Evolutionary conservation across 2,329 filamentous ascomycete genomes (phyloP).

Genomic region (Pseudogymnoascus sp.): DNA sequence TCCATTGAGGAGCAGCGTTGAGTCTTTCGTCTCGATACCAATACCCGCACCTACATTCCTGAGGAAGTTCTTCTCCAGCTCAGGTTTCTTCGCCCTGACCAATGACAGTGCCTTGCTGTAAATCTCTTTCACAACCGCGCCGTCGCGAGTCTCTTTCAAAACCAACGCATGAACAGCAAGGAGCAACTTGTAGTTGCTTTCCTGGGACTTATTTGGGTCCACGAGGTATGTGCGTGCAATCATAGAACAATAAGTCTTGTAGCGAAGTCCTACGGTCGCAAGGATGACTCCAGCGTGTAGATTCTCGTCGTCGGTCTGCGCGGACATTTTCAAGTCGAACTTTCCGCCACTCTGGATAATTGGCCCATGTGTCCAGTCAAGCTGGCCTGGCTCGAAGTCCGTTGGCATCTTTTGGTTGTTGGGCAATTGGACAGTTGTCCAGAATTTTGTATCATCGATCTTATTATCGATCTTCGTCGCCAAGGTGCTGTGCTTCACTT

Average conservation of each 20-base stretch:
- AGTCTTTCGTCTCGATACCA: conserved; percentile 83
- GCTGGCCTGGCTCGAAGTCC: conserved; percentile 78
- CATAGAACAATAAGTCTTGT: conserved; percentile 90
- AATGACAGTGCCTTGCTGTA: conserved; percentile 78
- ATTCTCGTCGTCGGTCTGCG: conserved; percentile 70
- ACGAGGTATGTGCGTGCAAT: conserved; percentile 93
- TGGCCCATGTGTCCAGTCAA: conserved; percentile 90
- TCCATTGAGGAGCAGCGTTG: conserved; percentile 72
- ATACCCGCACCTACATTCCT: conserved; percentile 90
- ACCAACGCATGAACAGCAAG: conserved; percentile 79
- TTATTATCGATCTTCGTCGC: conserved; percentile 85
- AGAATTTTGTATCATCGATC: conserved; percentile 89
- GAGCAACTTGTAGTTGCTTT: conserved; percentile 87
- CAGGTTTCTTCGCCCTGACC: conserved; percentile 84
- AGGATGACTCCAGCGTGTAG: conserved; percentile 91
- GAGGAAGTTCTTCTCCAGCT: conserved; percentile 88
- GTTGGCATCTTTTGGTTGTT: conserved; percentile 69
- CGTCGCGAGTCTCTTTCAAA: conserved; percentile 83
- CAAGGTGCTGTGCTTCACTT: conserved; percentile 81
- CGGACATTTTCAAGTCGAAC: conserved; percentile 78
- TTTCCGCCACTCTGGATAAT: conserved; percentile 92
- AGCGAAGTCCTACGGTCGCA: conserved; percentile 82
- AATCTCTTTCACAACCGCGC: conserved; percentile 77
- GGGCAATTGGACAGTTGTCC: conserved; percentile 67
- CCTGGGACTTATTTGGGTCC: conserved; percentile 92